Base-by-base conservation (phyloP, 2,329 filamentous ascomycete species). In the Aspergillus jensenii region DNA sequence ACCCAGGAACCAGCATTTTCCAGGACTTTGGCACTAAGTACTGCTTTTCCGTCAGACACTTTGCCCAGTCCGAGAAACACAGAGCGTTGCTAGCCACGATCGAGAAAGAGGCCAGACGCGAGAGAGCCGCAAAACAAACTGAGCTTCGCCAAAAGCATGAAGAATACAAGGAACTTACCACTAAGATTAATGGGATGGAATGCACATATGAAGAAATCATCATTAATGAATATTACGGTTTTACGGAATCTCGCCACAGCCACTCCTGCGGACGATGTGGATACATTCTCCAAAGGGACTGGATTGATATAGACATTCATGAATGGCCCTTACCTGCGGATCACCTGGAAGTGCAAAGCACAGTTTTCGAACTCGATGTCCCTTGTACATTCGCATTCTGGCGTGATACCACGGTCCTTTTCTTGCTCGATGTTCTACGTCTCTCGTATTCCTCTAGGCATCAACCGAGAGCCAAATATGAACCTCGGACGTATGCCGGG, bases 271-370 rank as follows among this genome's bases (percentile, higher is more conserved):
- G 3, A 1, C 76, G 73, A 52, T 85, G 81, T 62, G 2, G 2
- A 0, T 59, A 72, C 0, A 44, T 27, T 1, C 25, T 2, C 2
- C 25, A 61, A 3, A 4, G 6, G 0, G 1, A 73, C 0, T 2
- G 3, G 0, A 56, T 88, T 0, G 39, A 25, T 0, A 85, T 88
- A 7, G 0, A 43, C 0, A 65, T 84, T 8, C 74, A 84, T 61
- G 85, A 88, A 64, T 86, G 83, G 83, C 84, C 85, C 0, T 70
- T 87, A 0, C 79, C 83, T 0, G 31, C 43, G 0, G 15, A 74
- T 0, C 0, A 44, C 0, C 6, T 59, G 0, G 27, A 74, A 11
- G 74, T 75, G 0, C 79, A 81, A 56, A 73, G 81, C 0, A 74
- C 77, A 0, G 73, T 87, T 0, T 87, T 87, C 50, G 84, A 87